Conservation (phyloP, 2,329 filamentous ascomycete species). For the Trichophyton benhamiae region DNA sequence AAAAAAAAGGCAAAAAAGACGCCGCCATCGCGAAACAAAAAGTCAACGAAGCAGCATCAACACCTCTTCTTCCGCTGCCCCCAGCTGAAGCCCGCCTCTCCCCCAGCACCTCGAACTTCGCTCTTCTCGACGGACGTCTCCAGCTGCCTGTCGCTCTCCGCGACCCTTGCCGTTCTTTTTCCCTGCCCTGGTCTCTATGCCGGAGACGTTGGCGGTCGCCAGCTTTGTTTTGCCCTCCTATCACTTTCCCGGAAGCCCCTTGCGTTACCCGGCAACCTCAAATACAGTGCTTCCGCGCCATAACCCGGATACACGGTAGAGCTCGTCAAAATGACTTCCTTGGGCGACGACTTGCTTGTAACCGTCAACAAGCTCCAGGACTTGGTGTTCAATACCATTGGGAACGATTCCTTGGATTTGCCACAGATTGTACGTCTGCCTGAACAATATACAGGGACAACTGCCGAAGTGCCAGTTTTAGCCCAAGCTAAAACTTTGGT, state of each 20-base stretch:
- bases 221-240: neutral
- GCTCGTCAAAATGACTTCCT: slow-evolving; percentile 60
- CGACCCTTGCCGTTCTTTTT: neutral
- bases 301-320: slow-evolving; percentile 10
- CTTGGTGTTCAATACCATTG: slow-evolving; percentile 98
- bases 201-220: neutral
- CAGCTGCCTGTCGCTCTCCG: neutral
- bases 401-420: slow-evolving; percentile 92
- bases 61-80: neutral
- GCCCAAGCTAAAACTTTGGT: neutral
- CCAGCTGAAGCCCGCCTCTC: neutral
- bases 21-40: neutral
- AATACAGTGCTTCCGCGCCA: slow-evolving; percentile 9
- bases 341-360: slow-evolving; percentile 87
- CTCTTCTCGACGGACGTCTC: neutral
- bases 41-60: neutral
- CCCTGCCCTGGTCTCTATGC: neutral
- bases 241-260: neutral
- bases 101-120: neutral
- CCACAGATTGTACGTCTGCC: slow-evolving; percentile 79
- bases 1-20: neutral
- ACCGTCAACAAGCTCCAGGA: slow-evolving; percentile 98
- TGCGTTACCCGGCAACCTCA: slow-evolving; percentile 3
- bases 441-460: neutral
- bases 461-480: neutral